Percentiles rank a stretch among this genome's conserved stretches.
Conservation (phyloP, 2,329 filamentous ascomycete genomes). For the Lachnellula subtilissima region DNA sequence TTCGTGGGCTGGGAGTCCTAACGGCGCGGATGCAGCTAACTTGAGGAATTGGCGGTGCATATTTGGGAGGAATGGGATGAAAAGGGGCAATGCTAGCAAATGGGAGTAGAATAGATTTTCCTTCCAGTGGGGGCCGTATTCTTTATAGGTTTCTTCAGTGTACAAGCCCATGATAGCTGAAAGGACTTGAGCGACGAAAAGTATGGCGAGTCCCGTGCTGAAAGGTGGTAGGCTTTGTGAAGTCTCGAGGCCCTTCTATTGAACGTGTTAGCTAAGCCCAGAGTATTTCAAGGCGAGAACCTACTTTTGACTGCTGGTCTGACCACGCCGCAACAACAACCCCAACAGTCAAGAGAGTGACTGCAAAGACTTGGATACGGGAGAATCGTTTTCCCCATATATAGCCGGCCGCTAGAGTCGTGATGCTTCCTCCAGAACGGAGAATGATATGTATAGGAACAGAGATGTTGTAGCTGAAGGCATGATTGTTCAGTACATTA, state of each 20-base stretch:
- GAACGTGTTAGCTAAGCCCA: constrained; percentile 12
- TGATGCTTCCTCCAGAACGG: constrained; percentile 90
- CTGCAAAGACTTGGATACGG: constrained; percentile 72
- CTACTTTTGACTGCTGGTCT: constrained; percentile 78
- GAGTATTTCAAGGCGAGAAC: constrained; percentile 11
- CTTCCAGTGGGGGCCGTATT: constrained; percentile 85
- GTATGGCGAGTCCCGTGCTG: constrained; percentile 69
- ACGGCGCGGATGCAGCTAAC: constrained; percentile 59
- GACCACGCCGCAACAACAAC: constrained; percentile 87
- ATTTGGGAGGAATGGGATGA: constrained; percentile 64
- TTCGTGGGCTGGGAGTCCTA: constrained; percentile 38
- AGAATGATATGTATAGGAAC: constrained; percentile 97
- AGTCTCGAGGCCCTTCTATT: constrained; percentile 24
- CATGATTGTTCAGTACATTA: constrained; percentile 95
- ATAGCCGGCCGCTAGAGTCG: constrained; percentile 88
- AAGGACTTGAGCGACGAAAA: constrained; percentile 83
- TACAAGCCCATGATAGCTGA: constrained; percentile 95
- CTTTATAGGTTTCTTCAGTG: constrained; percentile 82
- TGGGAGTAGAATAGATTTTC: constrained; percentile 96
- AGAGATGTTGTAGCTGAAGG: constrained; percentile 94
- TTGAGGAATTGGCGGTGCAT: constrained; percentile 59
- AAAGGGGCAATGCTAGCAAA: constrained; percentile 69
- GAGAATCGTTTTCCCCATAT: constrained; percentile 83
- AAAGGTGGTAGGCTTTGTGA: constrained; percentile 43
- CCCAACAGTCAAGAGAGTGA: constrained; percentile 76